phyloP scores from a whole-genome alignment of 2,329 filamentous ascomycete genomes.

The Plenodomus biglobosus region DNA sequence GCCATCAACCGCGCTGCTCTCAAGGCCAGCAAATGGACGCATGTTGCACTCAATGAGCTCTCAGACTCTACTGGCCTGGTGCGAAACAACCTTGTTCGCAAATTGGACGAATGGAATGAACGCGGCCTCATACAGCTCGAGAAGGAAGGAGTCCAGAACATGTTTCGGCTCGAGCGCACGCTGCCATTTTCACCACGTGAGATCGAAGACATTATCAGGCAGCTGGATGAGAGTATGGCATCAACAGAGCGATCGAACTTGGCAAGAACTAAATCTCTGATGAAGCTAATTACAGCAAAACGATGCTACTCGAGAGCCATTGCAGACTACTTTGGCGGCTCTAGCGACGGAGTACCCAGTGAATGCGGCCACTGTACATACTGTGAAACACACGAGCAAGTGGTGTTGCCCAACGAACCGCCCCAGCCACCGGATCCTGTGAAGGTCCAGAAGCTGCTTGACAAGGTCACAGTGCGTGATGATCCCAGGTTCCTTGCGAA shows the following conservation, averaged over 20 bases:
- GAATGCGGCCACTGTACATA: conserved; percentile 61
- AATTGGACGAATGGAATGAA: conserved; percentile 59
- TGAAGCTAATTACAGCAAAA: conserved; percentile 55
- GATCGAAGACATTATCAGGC: conserved; percentile 50
- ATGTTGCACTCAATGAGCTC: conserved; percentile 54
- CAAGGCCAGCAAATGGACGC: conserved; percentile 48
- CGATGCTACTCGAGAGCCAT: conserved; percentile 57
- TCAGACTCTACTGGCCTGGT: conserved; percentile 36
- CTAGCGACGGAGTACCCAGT: conserved; percentile 41
- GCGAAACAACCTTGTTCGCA: conserved; percentile 55
- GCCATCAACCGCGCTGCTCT: conserved; percentile 50
- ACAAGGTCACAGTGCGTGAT: conserved; percentile 52
- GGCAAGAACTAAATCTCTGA: conserved; percentile 53
- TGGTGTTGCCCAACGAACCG: conserved; percentile 45
- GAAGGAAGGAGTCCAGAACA: conserved; percentile 55
- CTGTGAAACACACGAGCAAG: conserved; percentile 40
- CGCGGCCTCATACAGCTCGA: conserved; percentile 54
- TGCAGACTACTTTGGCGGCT: conserved; percentile 61
- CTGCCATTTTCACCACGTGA: conserved; percentile 50
- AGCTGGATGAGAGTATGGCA: conserved; percentile 56
- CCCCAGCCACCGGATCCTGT: conserved; percentile 44
- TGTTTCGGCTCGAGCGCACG: conserved; percentile 54
- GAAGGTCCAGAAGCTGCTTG: conserved; percentile 50
- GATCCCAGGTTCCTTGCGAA: conserved; percentile 62
- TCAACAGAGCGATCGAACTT: conserved; percentile 58